phyloP scores from a whole-genome alignment of 352 stramenopile species.

The Phytophthora capsici region DNA sequence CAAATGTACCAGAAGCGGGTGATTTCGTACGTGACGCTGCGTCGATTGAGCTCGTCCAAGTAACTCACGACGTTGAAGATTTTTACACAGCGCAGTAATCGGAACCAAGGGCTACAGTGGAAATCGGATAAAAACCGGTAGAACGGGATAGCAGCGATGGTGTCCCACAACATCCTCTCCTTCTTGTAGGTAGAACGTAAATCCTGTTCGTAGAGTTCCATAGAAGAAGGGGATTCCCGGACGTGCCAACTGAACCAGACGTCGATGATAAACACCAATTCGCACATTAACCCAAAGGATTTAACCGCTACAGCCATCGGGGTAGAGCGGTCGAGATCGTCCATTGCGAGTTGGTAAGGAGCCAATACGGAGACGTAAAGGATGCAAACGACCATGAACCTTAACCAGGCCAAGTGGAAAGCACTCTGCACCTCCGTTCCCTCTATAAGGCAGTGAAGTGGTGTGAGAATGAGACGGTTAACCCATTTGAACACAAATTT shows the following conservation, averaged over 20 bases:
- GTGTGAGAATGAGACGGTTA: not conserved
- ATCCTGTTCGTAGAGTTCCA: slow-evolving; percentile 66
- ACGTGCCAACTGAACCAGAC: slow-evolving; percentile 61
- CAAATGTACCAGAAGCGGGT: slow-evolving; percentile 62
- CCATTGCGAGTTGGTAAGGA: slow-evolving; percentile 57
- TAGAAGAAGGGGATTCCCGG: slow-evolving; percentile 30
- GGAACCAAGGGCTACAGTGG: slow-evolving; percentile 32
- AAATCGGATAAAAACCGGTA: slow-evolving; percentile 52
- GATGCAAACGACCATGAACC: slow-evolving; percentile 35
- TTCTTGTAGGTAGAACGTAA: slow-evolving; percentile 46
- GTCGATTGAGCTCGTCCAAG: slow-evolving; percentile 64
- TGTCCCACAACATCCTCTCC: slow-evolving; percentile 50
- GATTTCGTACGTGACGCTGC: slow-evolving; percentile 57
- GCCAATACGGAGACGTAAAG: slow-evolving; percentile 53
- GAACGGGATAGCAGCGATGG: slow-evolving; percentile 46
- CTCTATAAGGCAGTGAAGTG: slow-evolving; percentile 6
- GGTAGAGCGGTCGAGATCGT: slow-evolving; percentile 31
- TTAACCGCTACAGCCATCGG: slow-evolving; percentile 21
- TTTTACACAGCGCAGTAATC: slow-evolving; percentile 54
- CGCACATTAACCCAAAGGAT: slow-evolving; percentile 36
- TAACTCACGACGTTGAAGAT: slow-evolving; percentile 60
- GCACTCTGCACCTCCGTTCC: slow-evolving; percentile 44
- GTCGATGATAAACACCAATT: slow-evolving; percentile 53
- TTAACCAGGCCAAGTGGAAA: slow-evolving; percentile 53
- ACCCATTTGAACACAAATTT: slow-evolving; percentile 10